These are phyloP conservation scores for Aspergillus biplanus DNA, from an alignment of 495 filamentous ascomycete species.

Conservation along the genomic window DNA sequence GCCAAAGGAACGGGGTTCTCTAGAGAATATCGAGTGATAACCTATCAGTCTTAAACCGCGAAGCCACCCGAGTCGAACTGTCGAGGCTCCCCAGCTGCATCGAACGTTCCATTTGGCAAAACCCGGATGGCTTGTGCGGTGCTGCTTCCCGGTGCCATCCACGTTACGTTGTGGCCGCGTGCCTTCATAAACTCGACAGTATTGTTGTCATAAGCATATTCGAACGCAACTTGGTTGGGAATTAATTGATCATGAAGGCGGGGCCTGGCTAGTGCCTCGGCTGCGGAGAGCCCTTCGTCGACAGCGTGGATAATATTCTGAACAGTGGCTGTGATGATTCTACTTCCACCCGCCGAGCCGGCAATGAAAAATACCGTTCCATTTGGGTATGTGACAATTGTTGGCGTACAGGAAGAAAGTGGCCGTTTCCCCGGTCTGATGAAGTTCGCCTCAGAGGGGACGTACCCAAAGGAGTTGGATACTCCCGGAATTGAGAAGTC, in stretches of 20 bases:
- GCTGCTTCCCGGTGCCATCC: constrained; percentile 64
- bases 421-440: constrained; percentile 81
- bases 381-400: constrained; percentile 72
- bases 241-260: constrained; percentile 83
- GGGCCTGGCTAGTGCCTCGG: constrained; percentile 65
- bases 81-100: constrained; percentile 77
- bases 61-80: constrained; percentile 75
- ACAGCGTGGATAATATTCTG: constrained; percentile 77
- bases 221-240: constrained; percentile 70
- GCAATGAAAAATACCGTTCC: constrained; percentile 68
- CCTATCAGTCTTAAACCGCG: constrained; percentile 51
- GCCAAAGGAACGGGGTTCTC: too few species aligned
- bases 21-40: background rate
- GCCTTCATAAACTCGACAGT: constrained; percentile 66
- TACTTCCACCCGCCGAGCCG: constrained; percentile 82
- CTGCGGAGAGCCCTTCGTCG: constrained; percentile 60
- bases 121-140: constrained; percentile 73
- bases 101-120: constrained; percentile 72
- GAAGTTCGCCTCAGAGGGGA: constrained; percentile 79
- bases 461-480: constrained; percentile 79
- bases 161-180: constrained; percentile 75
- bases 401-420: constrained; percentile 75
- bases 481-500: constrained; percentile 77
- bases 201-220: constrained; percentile 68
- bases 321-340: constrained; percentile 83